These are phyloP conservation scores for Fomitopsis betulina DNA, from an alignment of 1,284 basidiomycete species.

Conservation along the genomic window DNA sequence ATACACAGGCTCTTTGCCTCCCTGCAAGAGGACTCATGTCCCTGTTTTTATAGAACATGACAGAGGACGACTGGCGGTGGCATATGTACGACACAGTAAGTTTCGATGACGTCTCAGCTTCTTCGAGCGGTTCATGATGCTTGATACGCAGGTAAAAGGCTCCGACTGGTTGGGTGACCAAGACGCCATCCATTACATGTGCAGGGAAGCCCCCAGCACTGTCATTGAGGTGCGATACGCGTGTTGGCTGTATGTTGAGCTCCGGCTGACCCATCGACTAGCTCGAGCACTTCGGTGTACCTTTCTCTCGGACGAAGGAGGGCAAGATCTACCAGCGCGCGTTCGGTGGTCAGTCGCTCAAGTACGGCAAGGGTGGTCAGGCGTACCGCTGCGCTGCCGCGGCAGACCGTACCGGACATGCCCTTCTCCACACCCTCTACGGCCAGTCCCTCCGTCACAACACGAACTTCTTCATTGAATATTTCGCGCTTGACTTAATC, in stretches of 20 bases:
- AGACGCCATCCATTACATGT: slow-evolving; percentile 99
- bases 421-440: slow-evolving; percentile 97
- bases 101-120: slow-evolving; percentile 4
- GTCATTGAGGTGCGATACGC: slow-evolving; percentile 75
- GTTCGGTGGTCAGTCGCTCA: slow-evolving; percentile 97
- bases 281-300: slow-evolving; percentile 99
- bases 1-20: not conserved
- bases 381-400: slow-evolving; percentile 99
- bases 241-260: not conserved
- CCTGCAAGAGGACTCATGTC: not conserved
- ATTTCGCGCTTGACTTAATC: slow-evolving; percentile 96
- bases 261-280: slow-evolving; percentile 29
- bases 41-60: slow-evolving; percentile 79
- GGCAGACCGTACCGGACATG: slow-evolving; percentile 98
- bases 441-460: slow-evolving; percentile 99
- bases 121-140: not conserved
- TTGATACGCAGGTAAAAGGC: slow-evolving; percentile 77
- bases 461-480: slow-evolving; percentile 99
- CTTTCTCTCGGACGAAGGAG: slow-evolving; percentile 98
- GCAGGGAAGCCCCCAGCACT: slow-evolving; percentile 89
- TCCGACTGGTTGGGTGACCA: slow-evolving; percentile 99
- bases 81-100: slow-evolving; percentile 98
- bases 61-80: slow-evolving; percentile 99
- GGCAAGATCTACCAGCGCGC: slow-evolving; percentile 99
- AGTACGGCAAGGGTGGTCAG: slow-evolving; percentile 98